Base-by-base conservation (phyloP, 1,284 basidiomycete genomes). In the Puccinia polysora region DNA sequence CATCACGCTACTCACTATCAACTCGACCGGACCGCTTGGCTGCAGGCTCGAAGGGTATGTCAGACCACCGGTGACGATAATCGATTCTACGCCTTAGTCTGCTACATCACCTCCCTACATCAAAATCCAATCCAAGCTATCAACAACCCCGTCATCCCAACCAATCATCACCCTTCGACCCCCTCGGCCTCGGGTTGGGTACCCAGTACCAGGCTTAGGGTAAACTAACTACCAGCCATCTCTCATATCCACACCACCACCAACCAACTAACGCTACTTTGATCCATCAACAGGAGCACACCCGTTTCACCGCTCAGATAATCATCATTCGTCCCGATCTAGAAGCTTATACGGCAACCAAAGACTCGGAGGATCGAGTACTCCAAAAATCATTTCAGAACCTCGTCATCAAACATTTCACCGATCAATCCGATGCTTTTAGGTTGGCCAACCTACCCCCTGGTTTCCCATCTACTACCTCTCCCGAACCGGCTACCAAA, bases 381-480 rank as follows among this genome's bases (percentile, higher is more conserved):
- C 56, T 59, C 5, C 56, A 59, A 40, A 59, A 59, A 25, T 59
- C 56, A 18, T 59, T 59, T 30, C 56, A 59, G 56, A 59, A 59
- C 56, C 18, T 59, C 2, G 56, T 59, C 34, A 59, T 59, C 56
- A 59, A 59, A 25, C 56, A 59, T 18, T 59, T 59, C 36, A 59
- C 56, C 34, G 56, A 59, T 15, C 56, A 59, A 25, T 59, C 56
- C 2, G 56, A 59, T 20, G 56, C 56, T 30, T 59, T 59, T 23
- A 59, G 56, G 18, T 8, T n/a, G 20, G 56, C 56, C 28, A 59
- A 59, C 36, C 23, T 59, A 25, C 56, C 56, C 18, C 34, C 56
- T 12, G 56, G 56, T 14, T 59, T 59, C 36, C 56, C 56, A 7
- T 59, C 56, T 7, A 59, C 56, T 59, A 38, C 34, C 10, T 59